Base-by-base conservation (phyloP, 1,139 yeast species). In the Candida mesenterica region DNA sequence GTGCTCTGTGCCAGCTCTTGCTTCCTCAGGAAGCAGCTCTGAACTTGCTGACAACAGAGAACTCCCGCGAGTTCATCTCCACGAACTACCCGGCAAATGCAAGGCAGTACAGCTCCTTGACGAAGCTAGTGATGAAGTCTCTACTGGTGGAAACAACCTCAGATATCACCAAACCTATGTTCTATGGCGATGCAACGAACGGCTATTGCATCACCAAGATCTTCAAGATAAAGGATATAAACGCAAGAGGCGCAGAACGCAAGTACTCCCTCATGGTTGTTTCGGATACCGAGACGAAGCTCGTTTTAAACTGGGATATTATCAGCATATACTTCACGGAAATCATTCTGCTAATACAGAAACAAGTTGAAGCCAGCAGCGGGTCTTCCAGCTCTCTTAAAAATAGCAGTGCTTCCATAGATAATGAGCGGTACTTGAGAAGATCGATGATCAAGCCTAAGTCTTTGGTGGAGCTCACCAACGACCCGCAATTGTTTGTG, bases 231-330 rank as follows among this genome's bases (percentile, higher is more conserved):
- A 68, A 68, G 25, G 96, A 87, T 55, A 62, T 69, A 16, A 75
- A 78, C 36, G 90, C 95, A 0, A 68, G 95, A 38, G 95, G 95
- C 1, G 79, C 85, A 4, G 92, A 83, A 49, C 62, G 95, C 38
- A 74, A 85, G 39, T 86, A 84, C 49, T 72, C 87, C 3, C 55
- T 84, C 15, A 71, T 84, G 45, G 77, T 84, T 19, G 68, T 82
- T 3, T 65, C 79, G 14, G 88, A 82, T 46, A 60, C 71, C 31
- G 89, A 80, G 45, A 52, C 65, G 5, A 67, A 63, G 19, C 50
- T 84, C 14, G 55, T 82, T 27, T 60, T 65, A 30, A 70, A 77
- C 42, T 85, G 90, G 86, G 73, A 75, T 36, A 57, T 73, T 27
- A 66, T 83, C 1, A 61, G 66, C 13, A 59, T 68, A 4, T 79